Base-by-base conservation (phyloP, 176 grass and related monocot genomes). In the Ampelocalamus luodianensis region DNA sequence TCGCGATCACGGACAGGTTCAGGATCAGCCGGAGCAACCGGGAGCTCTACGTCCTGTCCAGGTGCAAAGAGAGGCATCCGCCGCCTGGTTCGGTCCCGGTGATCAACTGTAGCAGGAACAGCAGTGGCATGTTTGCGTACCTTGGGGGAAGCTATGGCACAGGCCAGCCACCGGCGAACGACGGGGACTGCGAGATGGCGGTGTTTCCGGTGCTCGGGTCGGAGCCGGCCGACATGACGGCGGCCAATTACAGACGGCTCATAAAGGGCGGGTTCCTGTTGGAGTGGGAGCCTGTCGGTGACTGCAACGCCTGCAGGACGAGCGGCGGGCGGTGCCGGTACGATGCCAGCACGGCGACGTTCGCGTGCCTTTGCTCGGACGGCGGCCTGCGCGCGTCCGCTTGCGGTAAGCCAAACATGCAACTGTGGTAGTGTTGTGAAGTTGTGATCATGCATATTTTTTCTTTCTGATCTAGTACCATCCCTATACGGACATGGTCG, bases 311-410 rank as follows among this genome's bases (percentile, higher is more conserved):
- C 65, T 93, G 91, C 80, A 85, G 4, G 3, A 43, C 8, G 0
- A 90, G 84, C 37, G 82, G 82, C 0, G 88, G 91, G 38, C 34
- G 11, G 14, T 93, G 88, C 55, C 80, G 81, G 23, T 85, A 85
- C 32, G 74, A 79, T 12, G n/a, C 22, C 58, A 80, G 16, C 23
- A 85, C 61, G 14, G 32, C 84, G 44, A 58, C 26, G 50, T 90
- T 88, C 45, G 29, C 73, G 34, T 91, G 91, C 77, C 82, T 88
- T 51, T 93, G 91, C 62, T 51, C 84, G 11, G 63, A 85, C 32
- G 79, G 79, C 45, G 29, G 14, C 61, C 23, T 70, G 29, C 22
- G 15, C 9, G 24, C 15, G 13, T 60, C 43, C 2, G 20, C 6
- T n/a, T 87, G 85, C 32, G 85, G 85, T 76, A 26, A 87, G 70